Percentiles rank a stretch among this genome's conserved stretches.
phyloP scores from a whole-genome alignment of 208 protist genomes.

The Herpetomonas tarakana region DNA sequence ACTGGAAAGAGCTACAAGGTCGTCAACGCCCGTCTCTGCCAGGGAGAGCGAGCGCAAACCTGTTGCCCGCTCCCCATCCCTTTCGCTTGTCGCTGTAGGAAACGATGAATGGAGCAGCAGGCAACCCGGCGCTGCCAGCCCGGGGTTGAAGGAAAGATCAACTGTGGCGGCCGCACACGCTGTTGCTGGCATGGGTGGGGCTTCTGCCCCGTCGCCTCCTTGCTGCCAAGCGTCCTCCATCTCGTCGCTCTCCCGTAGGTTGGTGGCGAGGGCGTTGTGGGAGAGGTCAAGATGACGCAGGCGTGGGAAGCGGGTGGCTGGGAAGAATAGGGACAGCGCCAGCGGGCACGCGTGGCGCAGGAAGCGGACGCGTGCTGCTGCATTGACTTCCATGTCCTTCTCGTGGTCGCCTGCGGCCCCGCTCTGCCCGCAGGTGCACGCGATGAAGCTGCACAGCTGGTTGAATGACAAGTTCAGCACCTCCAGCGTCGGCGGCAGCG shows the following conservation, averaged over 20 bases:
- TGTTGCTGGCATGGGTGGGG: too few relatives aligned
- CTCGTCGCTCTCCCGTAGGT: constrained; percentile 43
- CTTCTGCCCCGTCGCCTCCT: constrained; percentile 17
- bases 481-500: constrained; percentile 55
- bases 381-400: background rate
- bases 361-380: constrained; percentile 9
- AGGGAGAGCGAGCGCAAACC: constrained; percentile 8
- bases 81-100: too few relatives aligned
- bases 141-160: constrained; percentile 42
- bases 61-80: background rate
- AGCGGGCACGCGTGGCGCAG: constrained; percentile 42
- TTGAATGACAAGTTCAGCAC: constrained; percentile 76
- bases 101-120: too few relatives aligned
- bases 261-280: constrained; percentile 57
- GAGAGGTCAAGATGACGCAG: constrained; percentile 30
- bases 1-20: constrained; percentile 27
- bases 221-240: constrained; percentile 35
- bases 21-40: constrained; percentile 15
- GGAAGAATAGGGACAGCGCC: constrained; percentile 7
- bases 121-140: constrained; percentile 39
- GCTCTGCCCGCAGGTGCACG: constrained; percentile 33
- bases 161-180: constrained; percentile 13
- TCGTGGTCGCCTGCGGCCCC: background rate
- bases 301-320: constrained; percentile 3
- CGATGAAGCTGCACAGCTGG: constrained; percentile 45